A percentile compares a stretch with the other conserved stretches of the same genome.
Evolutionary conservation across 1,284 basidiomycete genomes (phyloP).

Genomic region (Sparassis latifolia): DNA sequence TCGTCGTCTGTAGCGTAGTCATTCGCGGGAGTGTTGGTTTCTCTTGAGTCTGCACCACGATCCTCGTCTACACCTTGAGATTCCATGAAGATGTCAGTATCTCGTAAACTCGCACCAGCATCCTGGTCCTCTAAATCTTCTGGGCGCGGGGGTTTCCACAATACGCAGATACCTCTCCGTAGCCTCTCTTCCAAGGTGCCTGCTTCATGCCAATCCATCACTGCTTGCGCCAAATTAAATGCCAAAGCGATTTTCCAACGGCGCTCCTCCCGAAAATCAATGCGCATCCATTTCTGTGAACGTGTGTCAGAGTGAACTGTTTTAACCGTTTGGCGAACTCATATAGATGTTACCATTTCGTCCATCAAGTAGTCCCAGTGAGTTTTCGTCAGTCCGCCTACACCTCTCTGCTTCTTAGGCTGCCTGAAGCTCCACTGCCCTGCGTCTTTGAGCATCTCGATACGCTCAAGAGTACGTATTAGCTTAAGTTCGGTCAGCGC

Average conservation of each 20-base stretch:
- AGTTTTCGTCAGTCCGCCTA: conserved; percentile 75
- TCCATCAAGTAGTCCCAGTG: conserved; percentile 97
- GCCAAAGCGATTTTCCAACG: conserved; percentile 90
- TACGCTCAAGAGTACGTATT: conserved; percentile 76
- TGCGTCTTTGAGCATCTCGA: conserved; percentile 79
- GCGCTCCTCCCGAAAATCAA: conserved; percentile 91
- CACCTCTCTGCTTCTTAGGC: conserved; percentile 86
- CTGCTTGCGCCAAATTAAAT: conserved; percentile 78
- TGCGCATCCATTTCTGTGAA: conserved; percentile 89
- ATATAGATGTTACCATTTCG: conserved; percentile 71
- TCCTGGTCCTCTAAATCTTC: conserved; percentile 21
- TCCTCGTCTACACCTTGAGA: conserved; percentile 15
- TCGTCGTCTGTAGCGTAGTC: conserved; percentile 47
- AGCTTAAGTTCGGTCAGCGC: conserved; percentile 74
- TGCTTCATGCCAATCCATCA: conserved; percentile 84
- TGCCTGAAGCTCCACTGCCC: conserved; percentile 92
- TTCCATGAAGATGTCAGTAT: conserved; percentile 13
- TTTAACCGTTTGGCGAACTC: not conserved
- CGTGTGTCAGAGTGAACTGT: not conserved
- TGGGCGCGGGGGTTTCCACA: conserved; percentile 48
- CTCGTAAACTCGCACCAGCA: conserved; percentile 16
- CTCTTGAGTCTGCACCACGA: conserved; percentile 16
- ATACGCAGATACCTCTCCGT: conserved; percentile 60
- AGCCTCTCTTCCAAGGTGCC: conserved; percentile 58
- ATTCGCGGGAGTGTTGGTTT: conserved; percentile 24